Evolutionary conservation across 2,329 filamentous ascomycete species (phyloP).

Genomic region (Cladosporium sp.): DNA sequence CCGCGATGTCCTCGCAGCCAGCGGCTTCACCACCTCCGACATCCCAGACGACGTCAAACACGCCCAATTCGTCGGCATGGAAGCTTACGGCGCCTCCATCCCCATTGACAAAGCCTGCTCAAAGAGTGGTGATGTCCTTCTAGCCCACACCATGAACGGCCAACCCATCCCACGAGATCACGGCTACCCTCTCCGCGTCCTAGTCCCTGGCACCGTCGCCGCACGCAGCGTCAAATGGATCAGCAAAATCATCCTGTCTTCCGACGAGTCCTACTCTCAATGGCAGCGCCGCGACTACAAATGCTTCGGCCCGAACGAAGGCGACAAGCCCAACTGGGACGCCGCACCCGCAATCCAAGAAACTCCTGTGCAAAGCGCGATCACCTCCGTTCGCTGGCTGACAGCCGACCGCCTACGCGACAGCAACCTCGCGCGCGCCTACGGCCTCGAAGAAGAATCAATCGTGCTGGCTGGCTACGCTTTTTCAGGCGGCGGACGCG

Average conservation of each 20-base stretch:
- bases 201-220: slow-evolving; percentile 58
- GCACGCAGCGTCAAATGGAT: slow-evolving; percentile 69
- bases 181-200: slow-evolving; percentile 50
- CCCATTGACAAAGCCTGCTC: slow-evolving; percentile 57
- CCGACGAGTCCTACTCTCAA: slow-evolving; percentile 62
- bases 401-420: neutral
- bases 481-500: slow-evolving; percentile 62
- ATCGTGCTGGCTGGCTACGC: slow-evolving; percentile 57
- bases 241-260: slow-evolving; percentile 58
- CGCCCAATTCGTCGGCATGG: slow-evolving; percentile 56
- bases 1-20: slow-evolving; percentile 53
- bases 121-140: slow-evolving; percentile 59
- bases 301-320: slow-evolving; percentile 54
- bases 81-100: slow-evolving; percentile 60
- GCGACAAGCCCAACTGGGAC: slow-evolving; percentile 57
- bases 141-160: slow-evolving; percentile 60
- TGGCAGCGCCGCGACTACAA: slow-evolving; percentile 68
- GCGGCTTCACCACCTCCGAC: slow-evolving; percentile 44
- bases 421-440: neutral
- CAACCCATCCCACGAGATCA: slow-evolving; percentile 60
- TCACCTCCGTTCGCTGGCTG: slow-evolving; percentile 42
- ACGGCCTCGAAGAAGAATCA: slow-evolving; percentile 14
- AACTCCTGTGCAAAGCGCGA: slow-evolving; percentile 64
- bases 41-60: slow-evolving; percentile 40
- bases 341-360: slow-evolving; percentile 62